These are phyloP conservation scores for Willaertia magna DNA, from an alignment of 208 protist species.

Conservation along the genomic window DNA sequence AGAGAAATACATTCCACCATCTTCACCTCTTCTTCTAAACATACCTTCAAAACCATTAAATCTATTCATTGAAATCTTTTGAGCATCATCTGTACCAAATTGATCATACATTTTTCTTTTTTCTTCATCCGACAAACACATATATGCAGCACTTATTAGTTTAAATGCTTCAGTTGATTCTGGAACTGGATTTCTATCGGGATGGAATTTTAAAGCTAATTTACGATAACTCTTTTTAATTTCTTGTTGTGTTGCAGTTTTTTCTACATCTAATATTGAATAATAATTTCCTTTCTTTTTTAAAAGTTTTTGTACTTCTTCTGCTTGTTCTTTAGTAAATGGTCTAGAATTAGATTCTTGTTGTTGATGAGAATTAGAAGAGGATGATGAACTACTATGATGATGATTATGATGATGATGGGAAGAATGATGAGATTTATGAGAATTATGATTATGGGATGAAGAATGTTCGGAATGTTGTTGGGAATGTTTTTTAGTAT, in stretches of 20 bases:
- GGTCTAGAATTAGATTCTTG: not conserved
- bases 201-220: slow-evolving; percentile 60
- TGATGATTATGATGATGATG: not conserved
- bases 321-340: not conserved
- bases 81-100: slow-evolving; percentile 46
- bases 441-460: not conserved
- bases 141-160: slow-evolving; percentile 54
- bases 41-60: not conserved
- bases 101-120: slow-evolving; percentile 64
- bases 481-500: not conserved
- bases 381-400: not conserved
- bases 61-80: not conserved
- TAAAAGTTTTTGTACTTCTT: not conserved
- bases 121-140: slow-evolving; percentile 47
- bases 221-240: slow-evolving; percentile 58
- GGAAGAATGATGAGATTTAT: not conserved
- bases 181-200: slow-evolving; percentile 66
- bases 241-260: slow-evolving; percentile 46
- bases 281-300: slow-evolving; percentile 38
- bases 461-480: not conserved
- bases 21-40: not conserved
- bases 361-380: not conserved
- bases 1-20: not conserved
- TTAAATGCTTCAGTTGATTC: slow-evolving; percentile 69
- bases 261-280: slow-evolving; percentile 48